Base-by-base conservation (phyloP, 2,329 filamentous ascomycete genomes). In the Microcera coccophila region DNA sequence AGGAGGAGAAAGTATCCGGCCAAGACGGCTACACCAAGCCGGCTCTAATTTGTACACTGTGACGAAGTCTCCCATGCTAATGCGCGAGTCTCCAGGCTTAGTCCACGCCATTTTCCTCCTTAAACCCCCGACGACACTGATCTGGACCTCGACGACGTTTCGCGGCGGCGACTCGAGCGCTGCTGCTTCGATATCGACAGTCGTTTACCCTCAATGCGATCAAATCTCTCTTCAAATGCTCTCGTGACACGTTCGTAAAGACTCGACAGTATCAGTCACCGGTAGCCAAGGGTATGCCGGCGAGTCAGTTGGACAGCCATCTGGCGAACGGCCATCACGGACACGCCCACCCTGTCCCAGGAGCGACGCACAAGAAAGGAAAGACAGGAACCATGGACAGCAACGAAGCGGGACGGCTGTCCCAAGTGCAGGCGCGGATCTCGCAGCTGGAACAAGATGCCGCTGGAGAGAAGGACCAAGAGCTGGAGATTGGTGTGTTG, bases 381-480 rank as follows among this genome's bases (percentile, higher is more conserved):
- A 95, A 94, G 72, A 95, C 94, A 70, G n/a, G n/a, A n/a, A 74
- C 79, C 36, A 72, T 87, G 52, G 90, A 95, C 63, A 86, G 88
- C 16, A 87, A 81, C 58, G 93, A 97, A 68, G 90, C 90, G 36
- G 89, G 89, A 48, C 94, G 95, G 68, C 78, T 96, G 52, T n/a
- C n/a, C n/a, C n/a, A n/a, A n/a, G 79, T 98, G 39, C 85, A 90
- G 50, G 89, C 90, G 49, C 89, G 94, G 62, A 96, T 98, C 62
- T 91, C 90, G 17, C 93, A 97, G 70, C 74, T 98, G 45, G 93
- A 98, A 67, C 86, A 89, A 50, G 90, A 96, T 74, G 87, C 86
- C 38, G 90, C 90, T 10, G 88, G 89, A 46, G 90, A 95, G 64
- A 95, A 94, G 67, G 91, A 95, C 57, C 89, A 96, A 68, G 90